Base-by-base conservation (phyloP, 129 eudicot genomes). In the Pseudognaphalium luteoalbum region DNA sequence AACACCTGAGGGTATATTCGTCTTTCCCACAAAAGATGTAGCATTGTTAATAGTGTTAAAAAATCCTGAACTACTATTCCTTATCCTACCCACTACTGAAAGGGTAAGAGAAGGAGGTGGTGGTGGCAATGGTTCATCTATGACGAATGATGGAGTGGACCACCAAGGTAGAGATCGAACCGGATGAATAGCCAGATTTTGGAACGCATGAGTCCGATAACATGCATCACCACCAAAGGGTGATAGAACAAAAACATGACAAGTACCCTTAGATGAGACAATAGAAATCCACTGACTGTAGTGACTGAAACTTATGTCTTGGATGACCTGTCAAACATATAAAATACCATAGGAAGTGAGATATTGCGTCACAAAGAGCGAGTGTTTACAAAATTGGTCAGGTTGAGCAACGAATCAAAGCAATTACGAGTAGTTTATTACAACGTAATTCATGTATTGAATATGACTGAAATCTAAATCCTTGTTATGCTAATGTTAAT, bases 101-200 rank as follows among this genome's bases (percentile, higher is more conserved):
- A 81, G 90, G 71, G 87, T 77, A 60, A 86, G 80, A 44, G 90
- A 85, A 47, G 80, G 70, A 29, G 90, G 90, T 25, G 90, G 90
- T 60, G 80, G 78, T 60, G 66, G 47, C 17, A 73, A 68, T 41
- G 83, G 83, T 37, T 77, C 79, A 51, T 86, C 86, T 52, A 68
- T 64, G 19, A 66, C 73, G 66, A 77, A 80, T 44, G 85, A 80
- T 50, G 85, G 83, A n/a, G 87, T 73, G 65, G 83, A 80, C 90
- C 90, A 86, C 90, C 90, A 86, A 57, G 90, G 90, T 50, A 76
- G 79, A 72, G 87, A 71, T 34, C 63, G 70, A 54, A 73, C 81
- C 3, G 85, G 85, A 19, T 47, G 59, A 44, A 71, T 66, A 6
- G 81, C 25, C 21, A 16, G 76, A 71, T n/a, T 78, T 34, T 54